phyloP scores from a whole-genome alignment of 2,329 filamentous ascomycete genomes.

The Aspergillus niger region DNA sequence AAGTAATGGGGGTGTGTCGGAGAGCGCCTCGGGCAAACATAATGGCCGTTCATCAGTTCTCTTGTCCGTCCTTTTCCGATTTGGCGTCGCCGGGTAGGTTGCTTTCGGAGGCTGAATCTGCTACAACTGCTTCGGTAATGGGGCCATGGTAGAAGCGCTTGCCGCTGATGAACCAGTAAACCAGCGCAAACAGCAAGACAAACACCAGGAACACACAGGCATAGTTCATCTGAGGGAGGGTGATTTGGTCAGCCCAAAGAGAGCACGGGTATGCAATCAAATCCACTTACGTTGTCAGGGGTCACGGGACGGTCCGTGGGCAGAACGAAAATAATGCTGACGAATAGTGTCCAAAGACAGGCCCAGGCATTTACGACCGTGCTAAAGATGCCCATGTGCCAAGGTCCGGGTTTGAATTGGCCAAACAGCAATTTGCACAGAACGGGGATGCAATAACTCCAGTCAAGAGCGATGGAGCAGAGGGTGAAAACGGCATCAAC shows the following conservation, averaged over 20 bases:
- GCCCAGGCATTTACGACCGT: neutral
- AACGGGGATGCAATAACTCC: constrained; percentile 6
- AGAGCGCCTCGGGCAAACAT: too few relatives aligned
- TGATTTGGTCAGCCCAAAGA: neutral
- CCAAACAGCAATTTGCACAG: constrained; percentile 7
- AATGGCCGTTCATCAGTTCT: too few relatives aligned
- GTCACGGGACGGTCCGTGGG: constrained; percentile 5
- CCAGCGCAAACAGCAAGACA: constrained; percentile 6
- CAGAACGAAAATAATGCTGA: constrained; percentile 2
- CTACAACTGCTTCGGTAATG: constrained; percentile 5
- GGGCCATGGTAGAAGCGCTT: constrained; percentile 2
- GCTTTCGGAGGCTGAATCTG: neutral
- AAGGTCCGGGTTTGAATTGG: constrained; percentile 5
- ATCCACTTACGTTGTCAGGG: constrained; percentile 3
- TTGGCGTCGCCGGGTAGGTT: neutral
- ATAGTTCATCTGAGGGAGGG: constrained; percentile 4
- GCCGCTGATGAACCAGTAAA: constrained; percentile 8
- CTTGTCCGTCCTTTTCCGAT: neutral
- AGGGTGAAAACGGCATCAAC: constrained; percentile 5
- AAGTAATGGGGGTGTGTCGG: too few relatives aligned
- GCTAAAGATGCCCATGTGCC: constrained; percentile 6
- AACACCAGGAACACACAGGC: constrained; percentile 6
- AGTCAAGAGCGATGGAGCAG: constrained; percentile 6
- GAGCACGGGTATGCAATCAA: neutral
- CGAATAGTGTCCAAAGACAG: constrained; percentile 5